These are phyloP conservation scores for Plasmodium sp. DNA, from an alignment of 169 alveolate species.

Conservation along the genomic window DNA sequence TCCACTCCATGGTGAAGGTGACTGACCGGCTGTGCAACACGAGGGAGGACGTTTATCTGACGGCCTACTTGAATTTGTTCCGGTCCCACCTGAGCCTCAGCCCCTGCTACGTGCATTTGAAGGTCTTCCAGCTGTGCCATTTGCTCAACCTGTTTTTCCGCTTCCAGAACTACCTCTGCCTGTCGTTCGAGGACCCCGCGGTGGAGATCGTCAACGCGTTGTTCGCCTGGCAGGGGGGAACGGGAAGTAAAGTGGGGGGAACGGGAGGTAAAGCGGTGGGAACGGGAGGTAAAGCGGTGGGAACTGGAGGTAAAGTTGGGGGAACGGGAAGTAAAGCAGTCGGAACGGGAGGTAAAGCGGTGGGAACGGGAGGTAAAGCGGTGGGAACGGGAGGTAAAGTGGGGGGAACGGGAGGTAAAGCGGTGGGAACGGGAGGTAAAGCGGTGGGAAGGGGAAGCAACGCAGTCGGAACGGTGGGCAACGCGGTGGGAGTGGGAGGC, in stretches of 20 bases:
- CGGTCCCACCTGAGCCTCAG: constrained; percentile 1
- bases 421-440: no score
- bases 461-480: not conserved
- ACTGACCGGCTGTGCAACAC: constrained; percentile 4
- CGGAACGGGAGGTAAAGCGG: not conserved
- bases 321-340: no score
- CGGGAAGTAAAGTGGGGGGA: not conserved
- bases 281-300: no score
- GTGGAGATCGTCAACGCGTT: constrained; percentile 30
- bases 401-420: not conserved
- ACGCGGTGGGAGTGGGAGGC: no score
- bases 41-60: constrained; percentile 30
- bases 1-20: not conserved
- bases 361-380: not conserved
- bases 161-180: constrained; percentile 33
- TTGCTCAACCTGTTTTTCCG: constrained; percentile 47
- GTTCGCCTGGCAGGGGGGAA: not conserved
- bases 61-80: constrained; percentile 5
- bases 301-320: no score
- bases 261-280: no score
- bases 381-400: not conserved
- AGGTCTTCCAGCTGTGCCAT: constrained; percentile 59
- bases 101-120: constrained; percentile 25
- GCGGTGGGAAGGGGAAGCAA: not conserved
- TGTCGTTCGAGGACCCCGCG: constrained; percentile 54